phyloP scores from a whole-genome alignment of 176 grass and related monocot genomes.

The Avena sativa region DNA sequence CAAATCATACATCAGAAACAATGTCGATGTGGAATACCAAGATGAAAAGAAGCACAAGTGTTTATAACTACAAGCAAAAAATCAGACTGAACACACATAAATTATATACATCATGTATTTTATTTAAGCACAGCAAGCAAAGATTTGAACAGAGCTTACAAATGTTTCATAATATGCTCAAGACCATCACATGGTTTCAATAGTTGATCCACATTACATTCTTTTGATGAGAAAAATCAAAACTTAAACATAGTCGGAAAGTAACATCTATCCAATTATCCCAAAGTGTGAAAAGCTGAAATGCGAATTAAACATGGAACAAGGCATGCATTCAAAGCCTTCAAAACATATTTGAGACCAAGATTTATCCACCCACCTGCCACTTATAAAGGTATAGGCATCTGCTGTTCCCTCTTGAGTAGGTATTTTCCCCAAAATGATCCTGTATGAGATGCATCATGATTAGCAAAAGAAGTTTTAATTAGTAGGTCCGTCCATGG shows the following conservation, averaged over 20 bases:
- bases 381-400: conserved; percentile 86
- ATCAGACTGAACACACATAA: background rate
- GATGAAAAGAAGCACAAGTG: conserved; percentile 5
- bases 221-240: conserved; percentile 26
- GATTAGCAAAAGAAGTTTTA: conserved; percentile 37
- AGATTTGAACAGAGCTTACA: background rate
- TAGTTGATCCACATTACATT: background rate
- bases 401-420: conserved; percentile 85
- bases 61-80: background rate
- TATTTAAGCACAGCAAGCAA: conserved; percentile 32
- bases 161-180: background rate
- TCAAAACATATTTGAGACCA: conserved; percentile 34
- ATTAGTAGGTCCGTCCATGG: background rate
- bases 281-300: conserved; percentile 16
- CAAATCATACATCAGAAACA: conserved; percentile 42
- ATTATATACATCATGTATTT: background rate
- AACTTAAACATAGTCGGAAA: conserved; percentile 23
- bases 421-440: conserved; percentile 87
- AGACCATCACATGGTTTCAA: background rate
- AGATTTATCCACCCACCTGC: conserved; percentile 69
- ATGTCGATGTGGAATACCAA: background rate
- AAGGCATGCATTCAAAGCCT: conserved; percentile 16
- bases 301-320: conserved; percentile 24
- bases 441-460: conserved; percentile 82
- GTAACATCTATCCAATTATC: conserved; percentile 7